Evolutionary conservation across 1,139 yeast species (phyloP), one percentile per base, ranked within the genome.

Genomic region (Arxiozyma slooffiae): DNA sequence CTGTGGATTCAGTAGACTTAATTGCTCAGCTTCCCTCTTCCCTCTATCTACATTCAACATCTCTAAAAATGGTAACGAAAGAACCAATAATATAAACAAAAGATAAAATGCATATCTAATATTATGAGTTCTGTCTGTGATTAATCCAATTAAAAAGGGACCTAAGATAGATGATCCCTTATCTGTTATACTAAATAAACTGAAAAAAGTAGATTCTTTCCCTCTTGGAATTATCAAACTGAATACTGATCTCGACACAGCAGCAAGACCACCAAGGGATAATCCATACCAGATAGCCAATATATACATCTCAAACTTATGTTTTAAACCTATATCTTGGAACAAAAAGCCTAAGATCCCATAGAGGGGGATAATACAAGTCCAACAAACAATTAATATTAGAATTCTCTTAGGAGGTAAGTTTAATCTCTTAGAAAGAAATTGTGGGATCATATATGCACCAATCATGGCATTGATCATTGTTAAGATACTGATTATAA

Each of bases 141-240:
- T 75, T 51, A 82, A 53, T 0, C 87, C 90, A 16, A 84, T 78
- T 26, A 82, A 59, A 7, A 80, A 67, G 0, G 90, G 90, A 0
- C 90, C 89, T 36, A 83, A 56, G 5, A 83, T 76, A 0, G 86
- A 80, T 8, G 86, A 80, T 3, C 89, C 88, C 59, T 83, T 83
- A 62, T 83, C 90, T 0, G 90, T 83, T 41, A 83, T 80, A 37
- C 84, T 77, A 63, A 79, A 83, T 44, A 83, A 67, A 17, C 88
- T 81, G 64, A 83, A 83, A 60, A 82, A 83, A 3, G 82, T 78
- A 2, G 82, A 78, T 58, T 83, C 90, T 57, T 77, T 79, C 17
- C 89, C 89, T 41, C 69, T 72, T 20, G 90, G 90, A 45, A 83
- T 81, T 49, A 83, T 71, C 58, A 81, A 63, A 36, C 85, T 75